Evolutionary conservation across 805 yeast species (phyloP), one percentile per base, ranked within the genome.

Genomic region (Wickerhamomyces alni): DNA sequence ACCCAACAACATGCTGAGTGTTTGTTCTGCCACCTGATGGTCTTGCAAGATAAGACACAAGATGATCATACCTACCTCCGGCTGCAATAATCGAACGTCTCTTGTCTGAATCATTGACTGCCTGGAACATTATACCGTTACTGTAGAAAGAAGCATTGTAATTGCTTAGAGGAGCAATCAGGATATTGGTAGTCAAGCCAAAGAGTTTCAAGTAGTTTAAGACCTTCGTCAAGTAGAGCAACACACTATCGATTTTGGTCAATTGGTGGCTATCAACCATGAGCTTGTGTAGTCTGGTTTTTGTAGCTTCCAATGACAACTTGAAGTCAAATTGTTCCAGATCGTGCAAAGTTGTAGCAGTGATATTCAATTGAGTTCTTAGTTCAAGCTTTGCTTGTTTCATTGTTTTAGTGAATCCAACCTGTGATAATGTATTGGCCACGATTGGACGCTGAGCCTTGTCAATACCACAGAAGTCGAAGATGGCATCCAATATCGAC

Each of bases 1-100:
- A 82, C 0, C 99, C 98, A 32, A 89, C 97, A 1, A 88, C 95
- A 38, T 71, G 69, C 17, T 74, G 69, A 36, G 72, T 45, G 30
- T 52, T 55, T 1, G 54, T 37, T 35, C 55, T 55, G 4, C 56
- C 60, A 17, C 67, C 56, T 42, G 75, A 62, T 1, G 77, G 72
- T 47, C 85, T 78, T 0, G 91, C 75, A 43, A 87, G 70, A 15
- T 80, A 70, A 3, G 76, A 66, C 12, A 88, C 75, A 47, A 93
- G 67, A 17, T 69, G 66, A 52, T 91, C 98, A 55, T 88, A 93
- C 40, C 99, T 68, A 3, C 99, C 99, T 33, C 99, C 99, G 0
- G 93, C 91, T 13, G 93, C 93, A 30, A 93, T 66, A 25, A 82
- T 46, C 30, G 57, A 65, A 48, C 41, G 54, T 66, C 65, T 51